These are phyloP conservation scores for Begonia peltatifolia DNA, from an alignment of 306 rosid species.

Conservation along the genomic window DNA sequence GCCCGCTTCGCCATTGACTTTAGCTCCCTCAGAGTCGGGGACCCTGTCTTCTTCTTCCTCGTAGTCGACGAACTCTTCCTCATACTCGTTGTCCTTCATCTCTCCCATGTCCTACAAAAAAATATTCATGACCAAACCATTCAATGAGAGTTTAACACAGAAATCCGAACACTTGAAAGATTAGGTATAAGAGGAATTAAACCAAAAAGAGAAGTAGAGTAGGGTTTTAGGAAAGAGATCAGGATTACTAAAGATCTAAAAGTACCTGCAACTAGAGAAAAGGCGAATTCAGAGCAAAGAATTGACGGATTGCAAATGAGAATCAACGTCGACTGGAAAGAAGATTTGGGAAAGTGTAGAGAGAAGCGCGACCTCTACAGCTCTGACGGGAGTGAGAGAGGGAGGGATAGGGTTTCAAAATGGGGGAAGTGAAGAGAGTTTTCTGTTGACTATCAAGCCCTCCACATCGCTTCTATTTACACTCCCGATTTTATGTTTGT, in stretches of 20 bases:
- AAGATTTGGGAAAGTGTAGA: conserved; percentile 13
- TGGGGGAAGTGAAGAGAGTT: too few species aligned
- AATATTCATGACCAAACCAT: neutral
- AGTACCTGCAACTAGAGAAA: conserved; percentile 23
- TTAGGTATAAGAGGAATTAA: neutral
- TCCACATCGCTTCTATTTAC: too few species aligned
- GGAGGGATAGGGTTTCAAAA: neutral
- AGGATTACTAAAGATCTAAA: neutral
- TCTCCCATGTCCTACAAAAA: conserved; percentile 64
- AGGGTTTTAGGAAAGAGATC: neutral
- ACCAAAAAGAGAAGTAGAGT: neutral
- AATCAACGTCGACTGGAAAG: conserved; percentile 39
- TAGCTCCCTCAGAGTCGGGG: conserved; percentile 59
- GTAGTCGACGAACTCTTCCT: conserved; percentile 94
- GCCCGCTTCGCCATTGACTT: conserved; percentile 83
- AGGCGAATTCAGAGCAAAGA: conserved; percentile 13
- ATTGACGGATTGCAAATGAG: conserved; percentile 60
- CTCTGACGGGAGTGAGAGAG: neutral
- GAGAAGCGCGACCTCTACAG: conserved; percentile 13
- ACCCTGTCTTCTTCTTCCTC: conserved; percentile 94
- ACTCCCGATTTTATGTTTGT: too few species aligned
- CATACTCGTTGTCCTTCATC: conserved; percentile 74
- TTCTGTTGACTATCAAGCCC: too few species aligned
- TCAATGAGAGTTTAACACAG: neutral
- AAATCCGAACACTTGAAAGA: neutral